Conservation (phyloP, 495 filamentous ascomycete species). For the Acidiella bohemica region DNA sequence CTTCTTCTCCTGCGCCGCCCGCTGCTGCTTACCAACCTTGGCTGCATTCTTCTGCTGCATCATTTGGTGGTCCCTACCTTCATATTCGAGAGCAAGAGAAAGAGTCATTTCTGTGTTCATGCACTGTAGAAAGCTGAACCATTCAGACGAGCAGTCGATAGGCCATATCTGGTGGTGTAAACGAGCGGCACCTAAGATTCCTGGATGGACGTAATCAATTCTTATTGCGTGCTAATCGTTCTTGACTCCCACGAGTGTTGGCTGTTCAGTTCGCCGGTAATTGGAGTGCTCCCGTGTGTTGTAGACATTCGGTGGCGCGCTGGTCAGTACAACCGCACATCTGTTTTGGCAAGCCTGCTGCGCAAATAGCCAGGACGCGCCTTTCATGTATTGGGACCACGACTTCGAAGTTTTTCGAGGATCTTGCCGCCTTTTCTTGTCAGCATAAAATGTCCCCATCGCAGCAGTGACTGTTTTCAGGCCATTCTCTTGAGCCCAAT, state of each 20-base stretch:
- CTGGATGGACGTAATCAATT: conserved; percentile 3
- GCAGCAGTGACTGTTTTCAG: conserved; percentile 1
- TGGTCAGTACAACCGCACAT: conserved; percentile 1
- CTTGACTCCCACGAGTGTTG: background rate
- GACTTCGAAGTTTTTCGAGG: conserved; percentile 1
- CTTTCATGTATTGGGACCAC: conserved; percentile 7
- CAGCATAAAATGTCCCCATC: conserved; percentile 2
- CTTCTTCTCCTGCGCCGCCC: conserved; percentile 1
- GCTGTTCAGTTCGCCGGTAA: conserved; percentile 1
- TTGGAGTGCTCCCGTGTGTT: conserved; percentile 1
- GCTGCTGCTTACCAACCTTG: background rate
- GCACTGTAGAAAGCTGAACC: background rate
- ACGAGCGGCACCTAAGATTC: background rate
- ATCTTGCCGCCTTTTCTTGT: background rate
- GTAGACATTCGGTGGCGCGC: conserved; percentile 4
- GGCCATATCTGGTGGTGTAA: conserved; percentile 3
- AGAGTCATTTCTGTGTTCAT: background rate
- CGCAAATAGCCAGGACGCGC: conserved; percentile 5
- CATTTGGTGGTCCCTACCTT: background rate
- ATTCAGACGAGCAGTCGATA: background rate
- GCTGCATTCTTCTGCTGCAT: background rate
- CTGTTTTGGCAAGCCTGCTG: conserved; percentile 4
- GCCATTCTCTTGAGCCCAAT: conserved; percentile 2
- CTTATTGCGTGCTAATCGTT: background rate
- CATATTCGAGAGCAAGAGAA: background rate